Evolutionary conservation across 441 rosid genomes (phyloP), one percentile per base, ranked within the genome.

Genomic region (Breynia disticha): DNA sequence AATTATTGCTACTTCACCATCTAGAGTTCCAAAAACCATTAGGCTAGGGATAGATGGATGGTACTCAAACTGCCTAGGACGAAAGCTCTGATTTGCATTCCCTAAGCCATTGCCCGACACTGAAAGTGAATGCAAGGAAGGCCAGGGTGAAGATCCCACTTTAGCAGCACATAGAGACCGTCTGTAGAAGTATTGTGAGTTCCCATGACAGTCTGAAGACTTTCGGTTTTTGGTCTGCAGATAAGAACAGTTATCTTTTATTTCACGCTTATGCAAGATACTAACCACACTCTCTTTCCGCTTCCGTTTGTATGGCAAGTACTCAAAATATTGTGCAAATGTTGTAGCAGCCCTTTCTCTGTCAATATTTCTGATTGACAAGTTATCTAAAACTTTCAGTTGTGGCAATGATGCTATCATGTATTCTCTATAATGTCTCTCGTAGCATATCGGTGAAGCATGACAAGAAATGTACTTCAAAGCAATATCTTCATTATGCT

Each of bases 11-110:
- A 91, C 82, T 73, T 88, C 97, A 24, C 98, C 98, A 53, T 91
- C 97, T 62, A 91, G 65, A 64, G 95, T 88, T 49, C 97, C 97
- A 69, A 79, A 82, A 21, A 82, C 97, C 89, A 91, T 79, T 38
- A 91, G 65, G 65, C 86, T 69, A 55, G 86, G 69, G 67, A 75
- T 68, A 49, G 89, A 62, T 17, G 97, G 95, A 73, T 91, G 94
- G 72, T 88, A 91, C 69, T 91, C 97, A 63, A 91, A 88, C 65
- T 91, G 97, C 79, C 97, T 82, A 5, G 95, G 97, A 63, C 94
- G 79, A 51, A 84, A 75, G 60, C 64, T 75, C 72, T 55, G 61
- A 45, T 46, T 68, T 67, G 73, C 81, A 59, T 73, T 65, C 52
- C 73, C 79, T 38, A 56, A 54, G 51, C 65, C 63, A 22, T 61